Base-by-base conservation (phyloP, 2,329 filamentous ascomycete genomes). In the Blastomyces parvus region DNA sequence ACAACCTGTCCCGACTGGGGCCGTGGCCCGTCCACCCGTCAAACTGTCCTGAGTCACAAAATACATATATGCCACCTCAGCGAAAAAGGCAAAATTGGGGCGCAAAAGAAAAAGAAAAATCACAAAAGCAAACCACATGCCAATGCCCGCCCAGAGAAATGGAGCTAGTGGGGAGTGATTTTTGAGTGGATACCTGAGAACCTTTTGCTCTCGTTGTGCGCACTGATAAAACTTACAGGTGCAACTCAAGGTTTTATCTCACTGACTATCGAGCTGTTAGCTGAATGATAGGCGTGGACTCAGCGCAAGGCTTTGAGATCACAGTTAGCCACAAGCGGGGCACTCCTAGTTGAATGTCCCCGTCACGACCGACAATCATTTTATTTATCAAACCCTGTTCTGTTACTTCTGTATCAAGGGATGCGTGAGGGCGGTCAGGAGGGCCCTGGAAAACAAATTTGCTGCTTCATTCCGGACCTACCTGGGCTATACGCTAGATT, bases 91-190 rank as follows among this genome's bases (percentile, higher is more conserved):
- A 42, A 44, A 30, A 48, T 22, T 46, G 55, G 22, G 55, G 38
- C 3, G 1, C 6, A 46, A 48, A 33, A 48, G 2, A n/a, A 59
- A 59, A 19, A n/a, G 30, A 59, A 46, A 19, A 46, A 48, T 33
- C 17, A 42, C 25, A 46, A 59, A 59, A 42, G 58, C 40, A 59
- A 48, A 48, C 25, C 27, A 59, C 42, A 59, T 46, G 57, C 40
- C 38, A 59, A 13, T 27, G 22, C 33, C 40, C 17, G 25, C n/a
- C n/a, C 56, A 44, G 17, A 7, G 25, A 38, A 17, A 56, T 38
- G 19, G 33, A 44, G 58, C 42, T 48, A 30, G 19, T 33, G 14
- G 17, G 7, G 38, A 7, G 40, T 36, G 25, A 14, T 59, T 11
- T 59, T 6, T 30, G 22, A 25, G 40, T 59, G 57, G 58, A 46